Evolutionary conservation across 2,329 filamentous ascomycete genomes (phyloP).

Genomic region (Bisporella sp.): DNA sequence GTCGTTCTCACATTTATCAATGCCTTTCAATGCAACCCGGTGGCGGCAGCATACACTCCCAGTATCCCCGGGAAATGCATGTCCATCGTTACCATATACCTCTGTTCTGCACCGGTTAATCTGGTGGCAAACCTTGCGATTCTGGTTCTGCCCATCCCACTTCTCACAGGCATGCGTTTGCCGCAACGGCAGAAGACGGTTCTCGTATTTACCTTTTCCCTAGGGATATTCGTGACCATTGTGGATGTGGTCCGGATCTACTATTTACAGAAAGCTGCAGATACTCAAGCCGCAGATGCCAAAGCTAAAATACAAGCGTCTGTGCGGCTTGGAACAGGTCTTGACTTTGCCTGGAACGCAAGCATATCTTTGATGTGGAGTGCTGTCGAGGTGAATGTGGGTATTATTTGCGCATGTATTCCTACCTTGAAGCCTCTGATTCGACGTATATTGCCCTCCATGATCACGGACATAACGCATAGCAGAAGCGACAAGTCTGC

Average conservation of each 20-base stretch:
- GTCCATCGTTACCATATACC: constrained; percentile 54
- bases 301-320: neutral
- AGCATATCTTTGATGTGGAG: constrained; percentile 91
- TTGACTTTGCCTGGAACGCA: constrained; percentile 64
- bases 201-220: constrained; percentile 75
- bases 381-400: constrained; percentile 82
- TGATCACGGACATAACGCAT: constrained; percentile 17
- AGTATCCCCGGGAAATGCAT: constrained; percentile 33
- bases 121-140: constrained; percentile 87
- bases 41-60: constrained; percentile 58
- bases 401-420: constrained; percentile 87
- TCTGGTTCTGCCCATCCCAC: constrained; percentile 79
- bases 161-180: constrained; percentile 78
- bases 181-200: constrained; percentile 84
- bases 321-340: constrained; percentile 37
- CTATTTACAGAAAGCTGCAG: constrained; percentile 60
- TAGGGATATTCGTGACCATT: constrained; percentile 81
- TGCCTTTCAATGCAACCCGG: constrained; percentile 76
- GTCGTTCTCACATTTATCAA: constrained; percentile 77
- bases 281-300: constrained; percentile 3
- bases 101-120: constrained; percentile 79
- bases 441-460: constrained; percentile 33
- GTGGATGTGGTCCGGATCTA: constrained; percentile 87
- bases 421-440: constrained; percentile 85
- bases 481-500: constrained; percentile 8